A percentile compares a stretch with the other conserved stretches of the same genome.
Conservation (phyloP, 768 basidiomycete species). For the Mycena albidolilacea region DNA sequence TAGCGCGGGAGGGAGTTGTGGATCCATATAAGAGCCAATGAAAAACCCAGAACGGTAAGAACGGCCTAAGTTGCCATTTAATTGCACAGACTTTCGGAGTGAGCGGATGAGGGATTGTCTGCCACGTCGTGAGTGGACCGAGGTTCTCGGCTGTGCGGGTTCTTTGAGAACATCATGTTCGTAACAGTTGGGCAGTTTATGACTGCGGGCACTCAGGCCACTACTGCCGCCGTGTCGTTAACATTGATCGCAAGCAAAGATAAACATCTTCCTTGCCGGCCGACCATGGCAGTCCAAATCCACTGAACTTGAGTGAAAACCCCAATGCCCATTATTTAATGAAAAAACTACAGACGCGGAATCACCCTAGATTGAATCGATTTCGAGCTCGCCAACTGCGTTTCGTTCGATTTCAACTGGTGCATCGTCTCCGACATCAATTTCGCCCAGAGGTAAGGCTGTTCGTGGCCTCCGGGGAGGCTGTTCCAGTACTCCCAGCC, state of each 20-base stretch:
- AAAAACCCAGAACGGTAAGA: slow-evolving; percentile 12
- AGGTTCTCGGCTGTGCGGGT: slow-evolving; percentile 15
- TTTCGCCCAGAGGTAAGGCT: slow-evolving; percentile 35
- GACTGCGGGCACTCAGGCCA: neutral
- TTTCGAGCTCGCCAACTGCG: slow-evolving; percentile 11
- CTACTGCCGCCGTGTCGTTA: neutral
- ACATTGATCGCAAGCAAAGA: neutral
- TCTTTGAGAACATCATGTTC: slow-evolving; percentile 27
- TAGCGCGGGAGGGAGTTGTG: slow-evolving; percentile 8
- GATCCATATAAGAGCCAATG: slow-evolving; percentile 26
- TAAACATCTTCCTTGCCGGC: no score
- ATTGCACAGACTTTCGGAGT: neutral
- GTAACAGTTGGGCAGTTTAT: slow-evolving; percentile 18
- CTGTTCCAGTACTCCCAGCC: slow-evolving; percentile 39
- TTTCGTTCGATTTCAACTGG: slow-evolving; percentile 11
- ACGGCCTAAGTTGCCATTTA: slow-evolving; percentile 4
- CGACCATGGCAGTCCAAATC: slow-evolving; percentile 33
- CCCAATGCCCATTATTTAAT: neutral
- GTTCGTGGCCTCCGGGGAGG: slow-evolving; percentile 22
- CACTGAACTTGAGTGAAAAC: neutral
- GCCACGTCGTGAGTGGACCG: slow-evolving; percentile 27
- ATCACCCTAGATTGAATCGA: slow-evolving; percentile 14
- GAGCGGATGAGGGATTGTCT: neutral
- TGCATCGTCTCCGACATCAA: slow-evolving; percentile 27
- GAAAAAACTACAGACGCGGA: neutral